A percentile compares a stretch with the other conserved stretches of the same genome.
Conservation (phyloP, 1,284 basidiomycete genomes). For the Tetrapyrgos nigripes region DNA sequence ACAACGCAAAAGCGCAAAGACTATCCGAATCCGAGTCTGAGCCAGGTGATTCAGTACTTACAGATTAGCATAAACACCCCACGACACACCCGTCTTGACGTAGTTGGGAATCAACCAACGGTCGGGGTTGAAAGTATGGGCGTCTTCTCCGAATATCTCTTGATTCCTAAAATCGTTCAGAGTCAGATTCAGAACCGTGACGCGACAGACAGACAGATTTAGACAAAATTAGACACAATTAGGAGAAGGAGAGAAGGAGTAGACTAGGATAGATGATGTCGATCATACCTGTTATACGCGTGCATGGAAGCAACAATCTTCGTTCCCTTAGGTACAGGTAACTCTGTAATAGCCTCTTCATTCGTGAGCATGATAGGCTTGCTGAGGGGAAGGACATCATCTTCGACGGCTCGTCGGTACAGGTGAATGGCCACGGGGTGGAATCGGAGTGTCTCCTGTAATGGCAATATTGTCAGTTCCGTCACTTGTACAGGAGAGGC, state of each 20-base stretch:
- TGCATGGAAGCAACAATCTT: constrained; percentile 35
- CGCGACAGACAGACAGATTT: no score
- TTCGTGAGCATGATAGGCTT: constrained; percentile 37
- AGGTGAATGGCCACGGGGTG: constrained; percentile 40
- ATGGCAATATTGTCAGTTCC: constrained; percentile 18
- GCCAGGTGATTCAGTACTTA: no score
- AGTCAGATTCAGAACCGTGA: neutral
- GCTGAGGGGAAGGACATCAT: constrained; percentile 49
- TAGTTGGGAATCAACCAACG: constrained; percentile 49
- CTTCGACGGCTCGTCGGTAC: constrained; percentile 35
- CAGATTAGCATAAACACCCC: constrained; percentile 60
- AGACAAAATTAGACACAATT: neutral
- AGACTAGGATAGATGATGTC: neutral
- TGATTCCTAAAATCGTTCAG: constrained; percentile 24
- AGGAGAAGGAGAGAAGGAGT: no score
- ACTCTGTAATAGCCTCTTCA: constrained; percentile 38
- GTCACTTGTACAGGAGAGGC: constrained; percentile 40
- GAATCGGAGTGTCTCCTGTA: constrained; percentile 45
- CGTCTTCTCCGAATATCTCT: constrained; percentile 40
- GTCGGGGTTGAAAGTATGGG: constrained; percentile 47
- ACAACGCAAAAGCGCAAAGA: neutral
- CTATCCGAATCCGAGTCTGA: no score
- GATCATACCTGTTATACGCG: constrained; percentile 38
- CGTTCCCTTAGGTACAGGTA: constrained; percentile 45
- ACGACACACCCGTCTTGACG: constrained; percentile 41